Base-by-base conservation (phyloP, 208 protist genomes). In the Leishmania arabica region DNA sequence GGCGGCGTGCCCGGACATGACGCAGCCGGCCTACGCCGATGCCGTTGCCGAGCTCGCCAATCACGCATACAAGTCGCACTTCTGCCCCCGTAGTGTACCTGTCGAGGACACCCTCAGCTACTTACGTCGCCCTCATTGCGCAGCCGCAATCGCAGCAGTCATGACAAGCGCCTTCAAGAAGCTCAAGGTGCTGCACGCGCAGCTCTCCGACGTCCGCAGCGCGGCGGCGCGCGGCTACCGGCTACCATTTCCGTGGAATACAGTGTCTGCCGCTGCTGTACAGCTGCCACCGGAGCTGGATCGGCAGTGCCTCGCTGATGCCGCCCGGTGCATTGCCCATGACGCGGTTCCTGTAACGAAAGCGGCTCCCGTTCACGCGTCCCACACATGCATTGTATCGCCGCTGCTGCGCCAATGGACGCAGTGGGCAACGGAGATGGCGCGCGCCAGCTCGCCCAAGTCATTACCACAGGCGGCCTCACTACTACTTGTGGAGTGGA, bases 401-500 rank as follows among this genome's bases (percentile, higher is more conserved):
- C 65, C 75, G 21, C 62, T 78, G 1, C 64, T 82, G 58, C 84
- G 79, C 31, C 66, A 42, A 58, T 83, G 80, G 80, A 24, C 70
- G 65, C 70, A 54, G 13, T 84, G 84, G 75, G 79, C 83, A 62
- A 21, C 83, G 27, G 53, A 78, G 47, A 47, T 54, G 34, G 27
- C 8, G 62, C 9, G 54, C 82, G 42, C 45, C 72, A 54, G 53
- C 40, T 62, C 49, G 51, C n/a, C 72, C 7, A 56, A 62, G 58
- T 79, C 62, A 2, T 84, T 95, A 54, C 90, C 92, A 0, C 79
- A 78, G 56, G 78, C 65, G 19, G 86, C 78, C 15, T 92, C 92
- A 19, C 82, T 93, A 34, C 66, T 89, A n/a, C 58, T 95, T 8
- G 81, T 95, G 53, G 92, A 92, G 49, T 85, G 82, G 65, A 80